Evolutionary conservation across 1,284 basidiomycete genomes (phyloP).

Genomic region (Xerocomus minutiporus): DNA sequence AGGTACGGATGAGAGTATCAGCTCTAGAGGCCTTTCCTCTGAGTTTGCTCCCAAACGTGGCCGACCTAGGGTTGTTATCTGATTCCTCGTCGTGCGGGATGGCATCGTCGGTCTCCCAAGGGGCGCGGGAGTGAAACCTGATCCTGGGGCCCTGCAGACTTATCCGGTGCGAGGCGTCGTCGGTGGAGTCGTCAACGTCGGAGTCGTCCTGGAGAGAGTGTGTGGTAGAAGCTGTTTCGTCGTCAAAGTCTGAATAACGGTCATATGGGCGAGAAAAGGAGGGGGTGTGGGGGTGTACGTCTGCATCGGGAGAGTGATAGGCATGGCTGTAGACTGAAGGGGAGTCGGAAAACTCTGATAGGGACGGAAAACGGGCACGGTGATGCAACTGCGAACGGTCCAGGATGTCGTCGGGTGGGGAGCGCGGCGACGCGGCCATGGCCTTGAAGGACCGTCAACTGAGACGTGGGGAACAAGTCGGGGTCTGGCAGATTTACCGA

Average conservation of each 20-base stretch:
- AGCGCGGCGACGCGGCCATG: slow-evolving; percentile 15
- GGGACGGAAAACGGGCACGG: slow-evolving; percentile 47
- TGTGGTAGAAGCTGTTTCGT: slow-evolving; percentile 48
- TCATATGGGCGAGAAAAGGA: slow-evolving; percentile 41
- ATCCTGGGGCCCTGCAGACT: slow-evolving; percentile 74
- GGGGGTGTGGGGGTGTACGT: slow-evolving; percentile 21
- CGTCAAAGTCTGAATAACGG: slow-evolving; percentile 55
- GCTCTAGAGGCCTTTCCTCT: slow-evolving; percentile 32
- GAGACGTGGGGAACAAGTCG: background rate
- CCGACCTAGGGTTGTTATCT: slow-evolving; percentile 31
- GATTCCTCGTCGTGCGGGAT: slow-evolving; percentile 42
- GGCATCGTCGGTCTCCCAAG: slow-evolving; percentile 68
- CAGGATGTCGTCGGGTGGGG: slow-evolving; percentile 26
- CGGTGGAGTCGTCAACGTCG: slow-evolving; percentile 37
- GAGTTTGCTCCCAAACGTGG: slow-evolving; percentile 29
- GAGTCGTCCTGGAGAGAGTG: slow-evolving; percentile 29
- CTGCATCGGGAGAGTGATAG: slow-evolving; percentile 36
- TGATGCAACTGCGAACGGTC: slow-evolving; percentile 22
- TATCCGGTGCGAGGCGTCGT: slow-evolving; percentile 44
- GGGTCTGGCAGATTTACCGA: background rate
- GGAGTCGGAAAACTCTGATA: slow-evolving; percentile 58
- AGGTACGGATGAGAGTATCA: slow-evolving; percentile 40
- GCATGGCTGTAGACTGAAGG: slow-evolving; percentile 63
- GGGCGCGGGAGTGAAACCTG: slow-evolving; percentile 72
- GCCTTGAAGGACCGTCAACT: slow-evolving; percentile 11